phyloP scores from a whole-genome alignment of 2,329 filamentous ascomycete genomes.

The Ceratocystis albifundus region DNA sequence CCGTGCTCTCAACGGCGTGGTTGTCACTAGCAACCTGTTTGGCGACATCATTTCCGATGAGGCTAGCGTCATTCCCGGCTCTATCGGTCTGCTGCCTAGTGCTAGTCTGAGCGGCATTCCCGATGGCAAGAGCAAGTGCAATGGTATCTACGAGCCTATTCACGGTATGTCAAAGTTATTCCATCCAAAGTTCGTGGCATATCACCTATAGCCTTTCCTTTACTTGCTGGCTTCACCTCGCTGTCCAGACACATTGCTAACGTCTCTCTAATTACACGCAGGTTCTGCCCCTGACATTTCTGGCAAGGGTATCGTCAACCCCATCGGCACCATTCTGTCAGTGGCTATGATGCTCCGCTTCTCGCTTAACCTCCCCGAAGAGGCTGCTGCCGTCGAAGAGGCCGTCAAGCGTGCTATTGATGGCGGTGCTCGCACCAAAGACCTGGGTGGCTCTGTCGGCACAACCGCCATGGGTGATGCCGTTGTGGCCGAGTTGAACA shows the following conservation, averaged over 20 bases:
- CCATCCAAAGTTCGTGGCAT: neutral
- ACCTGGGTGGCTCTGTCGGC: conserved; percentile 66
- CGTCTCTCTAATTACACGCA: conserved; percentile 28
- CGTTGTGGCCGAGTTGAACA: conserved; percentile 58
- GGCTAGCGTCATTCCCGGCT: conserved; percentile 86
- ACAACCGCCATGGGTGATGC: conserved; percentile 71
- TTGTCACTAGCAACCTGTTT: conserved; percentile 88
- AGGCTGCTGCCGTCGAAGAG: conserved; percentile 68
- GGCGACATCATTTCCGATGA: conserved; percentile 95
- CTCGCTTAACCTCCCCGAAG: conserved; percentile 65
- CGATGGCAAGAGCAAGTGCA: conserved; percentile 71
- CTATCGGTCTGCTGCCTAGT: conserved; percentile 75
- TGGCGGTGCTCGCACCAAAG: conserved; percentile 63
- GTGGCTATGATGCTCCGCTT: conserved; percentile 95
- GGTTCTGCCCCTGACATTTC: conserved; percentile 89
- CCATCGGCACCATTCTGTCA: conserved; percentile 81
- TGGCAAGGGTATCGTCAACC: conserved; percentile 73
- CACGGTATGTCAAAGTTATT: conserved; percentile 52
- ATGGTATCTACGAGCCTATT: conserved; percentile 96
- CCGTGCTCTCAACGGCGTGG: conserved; percentile 71
- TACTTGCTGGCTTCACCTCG: too few relatives aligned
- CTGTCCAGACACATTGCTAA: neutral
- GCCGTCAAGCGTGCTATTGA: conserved; percentile 74
- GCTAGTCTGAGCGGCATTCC: conserved; percentile 79
- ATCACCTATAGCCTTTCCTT: neutral